Evolutionary conservation across 2,329 filamentous ascomycete species (phyloP).

Genomic region (Ilyonectria mors-panacis): DNA sequence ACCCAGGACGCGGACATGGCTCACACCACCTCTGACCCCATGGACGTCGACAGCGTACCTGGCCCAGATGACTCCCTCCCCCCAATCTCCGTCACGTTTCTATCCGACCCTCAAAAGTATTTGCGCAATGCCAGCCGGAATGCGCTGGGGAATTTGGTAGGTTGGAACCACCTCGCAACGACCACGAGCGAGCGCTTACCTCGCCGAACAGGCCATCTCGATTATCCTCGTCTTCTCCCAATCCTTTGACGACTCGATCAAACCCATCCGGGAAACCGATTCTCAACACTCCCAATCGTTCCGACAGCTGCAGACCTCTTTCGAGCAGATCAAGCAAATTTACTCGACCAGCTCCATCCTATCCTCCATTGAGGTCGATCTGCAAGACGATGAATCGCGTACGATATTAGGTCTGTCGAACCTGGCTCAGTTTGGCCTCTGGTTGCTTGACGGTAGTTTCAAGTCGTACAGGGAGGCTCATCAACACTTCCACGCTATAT

Average conservation of each 20-base stretch:
- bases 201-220: conserved; percentile 54
- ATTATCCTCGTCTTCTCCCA: conserved; percentile 57
- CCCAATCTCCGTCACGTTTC: conserved; percentile 51
- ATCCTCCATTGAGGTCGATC: conserved; percentile 53
- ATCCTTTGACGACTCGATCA: conserved; percentile 55
- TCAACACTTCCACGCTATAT: conserved; percentile 61
- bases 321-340: conserved; percentile 53
- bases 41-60: conserved; percentile 52
- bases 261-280: conserved; percentile 51
- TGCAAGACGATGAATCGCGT: conserved; percentile 51
- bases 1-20: conserved; percentile 43
- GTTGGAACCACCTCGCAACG: conserved; percentile 39
- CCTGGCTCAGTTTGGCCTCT: conserved; percentile 62
- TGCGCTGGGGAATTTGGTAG: conserved; percentile 59
- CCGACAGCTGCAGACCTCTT: conserved; percentile 50
- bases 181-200: conserved; percentile 33
- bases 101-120: conserved; percentile 55
- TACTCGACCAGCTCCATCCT: conserved; percentile 53
- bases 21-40: conserved; percentile 49
- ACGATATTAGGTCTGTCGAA: conserved; percentile 63
- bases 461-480: conserved; percentile 60
- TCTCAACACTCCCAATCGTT: conserved; percentile 55
- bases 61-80: conserved; percentile 47
- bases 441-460: conserved; percentile 56
- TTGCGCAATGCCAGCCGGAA: conserved; percentile 56